Percentiles rank a stretch among this genome's conserved stretches.
phyloP scores from a whole-genome alignment of 495 filamentous ascomycete genomes.

The Penicillium longicatenatum region DNA sequence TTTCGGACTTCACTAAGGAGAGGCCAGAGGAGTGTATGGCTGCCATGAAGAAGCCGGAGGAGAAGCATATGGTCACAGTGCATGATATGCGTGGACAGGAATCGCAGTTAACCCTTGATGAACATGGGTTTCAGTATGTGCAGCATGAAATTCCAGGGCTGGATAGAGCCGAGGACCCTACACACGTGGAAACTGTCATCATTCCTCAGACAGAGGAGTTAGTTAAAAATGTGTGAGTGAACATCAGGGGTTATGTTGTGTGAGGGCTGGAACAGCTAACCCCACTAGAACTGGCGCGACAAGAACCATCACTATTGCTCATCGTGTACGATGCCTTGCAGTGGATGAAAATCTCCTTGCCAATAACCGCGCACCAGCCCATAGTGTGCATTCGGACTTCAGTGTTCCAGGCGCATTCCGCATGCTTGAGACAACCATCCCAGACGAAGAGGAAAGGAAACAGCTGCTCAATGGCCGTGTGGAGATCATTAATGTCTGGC shows the following conservation, averaged over 20 bases:
- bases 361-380: not conserved
- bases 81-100: no score
- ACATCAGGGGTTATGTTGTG: not conserved
- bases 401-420: not conserved
- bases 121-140: not conserved
- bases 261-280: not conserved
- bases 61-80: not conserved
- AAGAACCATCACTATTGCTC: not conserved
- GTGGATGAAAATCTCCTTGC: not conserved
- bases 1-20: not conserved
- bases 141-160: not conserved
- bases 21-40: not conserved
- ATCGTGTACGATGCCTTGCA: not conserved
- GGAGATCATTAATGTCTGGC: not conserved
- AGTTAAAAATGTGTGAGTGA: slow-evolving; percentile 17
- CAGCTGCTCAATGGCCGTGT: not conserved
- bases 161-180: not conserved
- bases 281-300: not conserved
- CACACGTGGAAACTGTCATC: slow-evolving; percentile 6
- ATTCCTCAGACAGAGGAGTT: slow-evolving; percentile 18
- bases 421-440: not conserved
- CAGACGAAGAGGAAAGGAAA: not conserved
- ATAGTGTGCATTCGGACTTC: not conserved
- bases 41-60: not conserved
- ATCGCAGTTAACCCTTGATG: no score